Evolutionary conservation across 1,284 basidiomycete species (phyloP), one percentile per base, ranked within the genome.

Genomic region (Macrocybe sp.): DNA sequence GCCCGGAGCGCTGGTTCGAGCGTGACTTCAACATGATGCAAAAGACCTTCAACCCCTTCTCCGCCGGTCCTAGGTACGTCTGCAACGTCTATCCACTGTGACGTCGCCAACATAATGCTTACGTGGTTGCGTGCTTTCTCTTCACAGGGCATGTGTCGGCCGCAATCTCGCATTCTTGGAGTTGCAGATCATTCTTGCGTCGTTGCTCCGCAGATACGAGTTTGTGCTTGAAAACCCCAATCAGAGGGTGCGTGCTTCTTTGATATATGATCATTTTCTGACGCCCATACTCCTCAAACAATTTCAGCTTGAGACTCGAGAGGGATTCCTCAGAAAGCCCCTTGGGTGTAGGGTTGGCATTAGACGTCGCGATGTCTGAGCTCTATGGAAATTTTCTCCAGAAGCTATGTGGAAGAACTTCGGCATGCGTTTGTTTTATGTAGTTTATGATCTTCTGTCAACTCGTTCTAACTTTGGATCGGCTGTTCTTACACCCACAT

Each of bases 1-100:
- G 87, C 34, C 89, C 87, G 0, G 89, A 92, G 59, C 73, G 91
- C 16, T 93, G 89, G 88, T 79, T 91, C 51, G 88, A 89, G 58
- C 65, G 72, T 37, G 81, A 84, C 55, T 64, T 72, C 52, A 72
- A 70, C 16, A 66, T 65, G 11, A 78, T 89, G 28, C 79, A 85
- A 59, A 83, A 77, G 64, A 74, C 80, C 0, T 89, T 89, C 61
- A 91, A 90, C 57, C 84, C 84, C 2, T 91, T 90, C 61, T 86
- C 83, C 1, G 70, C 76, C 49, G 83, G 83, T 6, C 82, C 81
- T 10, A 70, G 83, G 82, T 81, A 54, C 47, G 68, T 60, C 41
- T 30, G 10, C 5, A 33, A 11, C 48, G 50, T n/a, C n/a, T n/a
- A n/a, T 1, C 30, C 6, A 33, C 31, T 28, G 8, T 39, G 44